Evolutionary conservation across 805 yeast species (phyloP), one percentile per base, ranked within the genome.

Genomic region (Saccharomycopsis guyanensis): DNA sequence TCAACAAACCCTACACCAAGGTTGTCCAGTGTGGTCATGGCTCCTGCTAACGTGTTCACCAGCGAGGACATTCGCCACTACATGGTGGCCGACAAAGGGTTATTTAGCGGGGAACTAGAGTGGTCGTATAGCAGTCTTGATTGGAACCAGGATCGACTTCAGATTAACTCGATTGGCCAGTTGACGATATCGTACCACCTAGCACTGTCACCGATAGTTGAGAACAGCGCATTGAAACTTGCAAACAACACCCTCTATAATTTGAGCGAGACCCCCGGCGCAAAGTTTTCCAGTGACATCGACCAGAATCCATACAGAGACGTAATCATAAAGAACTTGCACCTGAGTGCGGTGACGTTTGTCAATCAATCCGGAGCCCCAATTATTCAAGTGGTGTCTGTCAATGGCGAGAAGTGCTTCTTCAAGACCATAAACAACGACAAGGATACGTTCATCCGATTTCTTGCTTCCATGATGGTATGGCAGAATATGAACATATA

Each of bases 401-500:
- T 48, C 7, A 36, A 35, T 32, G 34, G 38, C 15, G 52, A 48
- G 20, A 37, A 43, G 27, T 45, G 45, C 24, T 48, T 20, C 24
- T 48, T 48, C 39, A 19, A 24, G 22, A 27, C 38, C 22, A 7
- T 37, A 10, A 43, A 43, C 24, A 45, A 48, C 29, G 49, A 35
- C 25, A 39, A 31, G 22, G 12, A 38, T 4, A 13, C 43, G 2
- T 75, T 78, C 47, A 63, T 71, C 27, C 60, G 64, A 37, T 56
- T 79, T 20, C 55, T 78, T 22, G 63, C 73, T 39, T 55, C 70
- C 6, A 57, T 79, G 39, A 53, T 76, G 20, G 73, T 77, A 44
- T 79, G 86, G 86, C 78, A 76, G 50, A 66, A 69, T 33, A 56
- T 78, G 55, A 70, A 64, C 46, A 75, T 76, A 4, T 65, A 61